Conservation (phyloP, 306 rosid genomes). For the Hippophae tibetana region DNA sequence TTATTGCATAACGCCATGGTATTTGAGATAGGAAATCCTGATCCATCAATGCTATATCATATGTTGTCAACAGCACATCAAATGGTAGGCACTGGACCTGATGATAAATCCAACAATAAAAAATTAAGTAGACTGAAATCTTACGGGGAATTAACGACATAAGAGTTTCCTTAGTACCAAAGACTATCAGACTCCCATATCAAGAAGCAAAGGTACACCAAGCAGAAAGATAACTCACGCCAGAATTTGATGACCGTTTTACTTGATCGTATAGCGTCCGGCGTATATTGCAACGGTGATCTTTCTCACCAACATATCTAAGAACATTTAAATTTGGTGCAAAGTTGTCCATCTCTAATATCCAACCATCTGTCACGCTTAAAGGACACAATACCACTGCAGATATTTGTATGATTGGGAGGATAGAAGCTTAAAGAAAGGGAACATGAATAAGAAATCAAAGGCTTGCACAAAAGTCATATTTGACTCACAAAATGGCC, state of each 20-base stretch:
- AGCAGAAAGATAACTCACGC: conserved; percentile 35
- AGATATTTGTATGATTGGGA: conserved; percentile 16
- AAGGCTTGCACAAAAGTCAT: conserved; percentile 10
- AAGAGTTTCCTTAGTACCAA: not conserved
- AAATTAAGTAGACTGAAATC: not conserved
- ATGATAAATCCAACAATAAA: conserved; percentile 20
- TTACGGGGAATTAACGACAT: conserved; percentile 3
- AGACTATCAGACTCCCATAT: not conserved
- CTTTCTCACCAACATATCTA: conserved; percentile 83
- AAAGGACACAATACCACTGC: conserved; percentile 89
- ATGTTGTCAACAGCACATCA: conserved; percentile 77
- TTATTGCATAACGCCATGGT: conserved; percentile 82
- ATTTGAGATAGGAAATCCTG: conserved; percentile 93
- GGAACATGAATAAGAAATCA: conserved; percentile 8
- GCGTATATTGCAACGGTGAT: conserved; percentile 48
- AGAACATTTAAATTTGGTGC: conserved; percentile 55
- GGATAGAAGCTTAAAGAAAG: conserved; percentile 7
- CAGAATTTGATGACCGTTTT: conserved; percentile 27
- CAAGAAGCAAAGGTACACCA: not conserved
- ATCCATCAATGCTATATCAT: conserved; percentile 77
- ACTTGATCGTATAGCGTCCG: conserved; percentile 40
- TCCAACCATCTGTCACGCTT: conserved; percentile 94
- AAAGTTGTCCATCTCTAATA: conserved; percentile 62
- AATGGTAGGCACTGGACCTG: conserved; percentile 65
- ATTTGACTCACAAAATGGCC: conserved; percentile 79